Evolutionary conservation across 2,329 filamentous ascomycete genomes (phyloP).

Genomic region (Verticillium dahliae): DNA sequence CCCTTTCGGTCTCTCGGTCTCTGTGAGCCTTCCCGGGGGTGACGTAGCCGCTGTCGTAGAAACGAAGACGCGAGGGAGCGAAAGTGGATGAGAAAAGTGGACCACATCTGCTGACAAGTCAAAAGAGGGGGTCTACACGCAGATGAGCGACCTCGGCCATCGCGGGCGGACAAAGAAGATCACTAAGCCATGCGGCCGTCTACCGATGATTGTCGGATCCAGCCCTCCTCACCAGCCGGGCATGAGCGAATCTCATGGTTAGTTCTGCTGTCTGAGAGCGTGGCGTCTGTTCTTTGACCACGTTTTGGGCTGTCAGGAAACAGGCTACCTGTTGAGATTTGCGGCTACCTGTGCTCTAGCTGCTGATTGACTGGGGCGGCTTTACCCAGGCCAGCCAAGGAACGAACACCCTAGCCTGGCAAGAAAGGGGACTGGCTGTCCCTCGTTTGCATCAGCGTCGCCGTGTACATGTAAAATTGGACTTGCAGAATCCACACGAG

Average conservation of each 20-base stretch:
- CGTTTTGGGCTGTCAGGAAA: neutral
- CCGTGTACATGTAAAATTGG: too few relatives aligned
- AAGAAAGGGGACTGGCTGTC: neutral
- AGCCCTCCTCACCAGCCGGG: neutral
- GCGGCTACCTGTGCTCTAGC: neutral
- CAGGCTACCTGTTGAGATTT: neutral
- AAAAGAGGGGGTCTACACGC: neutral
- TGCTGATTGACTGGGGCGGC: neutral
- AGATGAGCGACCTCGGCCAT: neutral
- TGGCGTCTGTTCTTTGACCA: neutral
- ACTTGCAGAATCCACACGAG: too few relatives aligned
- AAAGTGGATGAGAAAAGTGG: neutral
- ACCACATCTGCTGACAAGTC: neutral
- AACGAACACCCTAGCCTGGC: neutral
- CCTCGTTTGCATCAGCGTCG: too few relatives aligned
- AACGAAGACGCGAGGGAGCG: too few relatives aligned
- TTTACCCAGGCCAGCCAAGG: neutral
- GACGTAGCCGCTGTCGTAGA: neutral
- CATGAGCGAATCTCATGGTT: neutral
- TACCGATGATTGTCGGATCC: neutral
- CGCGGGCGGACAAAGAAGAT: neutral
- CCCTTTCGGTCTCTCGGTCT: neutral
- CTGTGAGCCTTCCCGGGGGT: neutral
- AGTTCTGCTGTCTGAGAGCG: neutral
- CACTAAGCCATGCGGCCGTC: neutral